Evolutionary conservation across 1,284 basidiomycete genomes (phyloP).

Genomic region (Volvariella volvacea): DNA sequence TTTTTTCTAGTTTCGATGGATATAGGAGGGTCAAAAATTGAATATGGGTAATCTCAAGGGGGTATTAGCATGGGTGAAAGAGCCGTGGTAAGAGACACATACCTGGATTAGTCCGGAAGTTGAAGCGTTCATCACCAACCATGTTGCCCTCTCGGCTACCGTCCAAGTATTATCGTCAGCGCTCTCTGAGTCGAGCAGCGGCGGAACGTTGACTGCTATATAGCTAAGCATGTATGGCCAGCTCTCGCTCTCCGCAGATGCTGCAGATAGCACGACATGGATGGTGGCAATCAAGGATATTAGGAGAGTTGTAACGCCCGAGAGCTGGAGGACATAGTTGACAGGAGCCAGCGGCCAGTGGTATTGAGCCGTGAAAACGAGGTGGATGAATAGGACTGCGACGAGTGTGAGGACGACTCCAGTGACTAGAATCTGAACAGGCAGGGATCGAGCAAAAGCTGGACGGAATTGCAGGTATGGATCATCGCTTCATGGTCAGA

Average conservation of each 20-base stretch:
- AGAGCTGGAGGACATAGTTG: slow-evolving; percentile 88
- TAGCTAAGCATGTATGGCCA: slow-evolving; percentile 98
- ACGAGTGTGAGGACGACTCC: slow-evolving; percentile 87
- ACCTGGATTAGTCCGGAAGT: slow-evolving; percentile 85
- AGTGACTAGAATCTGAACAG: slow-evolving; percentile 85
- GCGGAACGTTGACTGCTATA: slow-evolving; percentile 78
- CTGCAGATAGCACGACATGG: slow-evolving; percentile 62
- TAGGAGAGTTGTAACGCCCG: slow-evolving; percentile 76
- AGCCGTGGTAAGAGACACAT: slow-evolving; percentile 14
- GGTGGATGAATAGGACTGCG: slow-evolving; percentile 84
- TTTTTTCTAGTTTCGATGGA: slow-evolving; percentile 86
- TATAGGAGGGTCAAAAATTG: slow-evolving; percentile 96
- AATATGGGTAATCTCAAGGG: slow-evolving; percentile 84
- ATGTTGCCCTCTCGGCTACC: slow-evolving; percentile 64
- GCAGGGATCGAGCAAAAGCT: slow-evolving; percentile 78
- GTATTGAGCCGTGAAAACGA: slow-evolving; percentile 93
- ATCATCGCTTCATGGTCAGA: slow-evolving; percentile 32
- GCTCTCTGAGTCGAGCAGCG: slow-evolving; percentile 27
- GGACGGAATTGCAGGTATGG: slow-evolving; percentile 77
- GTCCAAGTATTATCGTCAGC: slow-evolving; percentile 46
- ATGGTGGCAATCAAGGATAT: slow-evolving; percentile 74
- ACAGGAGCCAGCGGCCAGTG: slow-evolving; percentile 91
- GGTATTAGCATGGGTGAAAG: neutral
- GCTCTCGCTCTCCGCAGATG: slow-evolving; percentile 54
- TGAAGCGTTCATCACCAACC: slow-evolving; percentile 85